These are phyloP conservation scores for Eucommia ulmoides DNA, from an alignment of 257 asterid species.

Conservation along the genomic window DNA sequence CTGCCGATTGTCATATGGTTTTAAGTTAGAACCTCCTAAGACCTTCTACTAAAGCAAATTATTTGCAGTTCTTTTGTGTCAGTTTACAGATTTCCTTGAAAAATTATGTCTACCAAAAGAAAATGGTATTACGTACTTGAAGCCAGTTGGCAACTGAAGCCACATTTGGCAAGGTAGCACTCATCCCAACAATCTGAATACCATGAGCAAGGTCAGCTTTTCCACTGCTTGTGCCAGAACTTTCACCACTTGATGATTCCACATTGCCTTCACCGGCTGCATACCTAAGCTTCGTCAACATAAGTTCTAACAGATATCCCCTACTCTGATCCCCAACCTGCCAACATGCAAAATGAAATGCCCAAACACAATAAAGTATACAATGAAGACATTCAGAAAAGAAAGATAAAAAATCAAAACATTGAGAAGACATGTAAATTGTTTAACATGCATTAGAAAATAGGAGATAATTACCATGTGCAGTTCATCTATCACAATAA, in stretches of 20 bases:
- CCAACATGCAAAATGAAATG: too few relatives aligned
- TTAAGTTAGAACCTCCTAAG: too few relatives aligned
- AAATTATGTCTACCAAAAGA: too few relatives aligned
- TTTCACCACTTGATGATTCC: conserved; percentile 82
- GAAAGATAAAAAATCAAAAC: too few relatives aligned
- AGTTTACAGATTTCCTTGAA: conserved; percentile 5
- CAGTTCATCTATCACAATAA: conserved; percentile 95
- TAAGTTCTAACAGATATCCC: conserved; percentile 90
- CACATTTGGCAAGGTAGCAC: conserved; percentile 94
- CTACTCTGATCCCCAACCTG: conserved; percentile 98
- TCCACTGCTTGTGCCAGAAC: conserved; percentile 74
- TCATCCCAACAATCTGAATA: conserved; percentile 97
- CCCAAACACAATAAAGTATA: too few relatives aligned
- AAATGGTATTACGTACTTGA: conserved; percentile 46
- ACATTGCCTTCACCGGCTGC: conserved; percentile 92
- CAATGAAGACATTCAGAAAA: too few relatives aligned
- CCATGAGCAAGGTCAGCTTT: conserved; percentile 70
- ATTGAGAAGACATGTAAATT: neutral
- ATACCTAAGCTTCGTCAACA: conserved; percentile 91
- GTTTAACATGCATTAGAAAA: conserved; percentile 4
- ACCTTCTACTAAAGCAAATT: neutral
- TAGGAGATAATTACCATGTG: conserved; percentile 68
- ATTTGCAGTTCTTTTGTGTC: neutral
- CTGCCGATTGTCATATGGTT: too few relatives aligned
- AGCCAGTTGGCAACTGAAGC: conserved; percentile 96